Percentiles rank a stretch among this genome's conserved stretches.
phyloP scores from a whole-genome alignment of 768 basidiomycete genomes.

The Coprinopsis sp. region DNA sequence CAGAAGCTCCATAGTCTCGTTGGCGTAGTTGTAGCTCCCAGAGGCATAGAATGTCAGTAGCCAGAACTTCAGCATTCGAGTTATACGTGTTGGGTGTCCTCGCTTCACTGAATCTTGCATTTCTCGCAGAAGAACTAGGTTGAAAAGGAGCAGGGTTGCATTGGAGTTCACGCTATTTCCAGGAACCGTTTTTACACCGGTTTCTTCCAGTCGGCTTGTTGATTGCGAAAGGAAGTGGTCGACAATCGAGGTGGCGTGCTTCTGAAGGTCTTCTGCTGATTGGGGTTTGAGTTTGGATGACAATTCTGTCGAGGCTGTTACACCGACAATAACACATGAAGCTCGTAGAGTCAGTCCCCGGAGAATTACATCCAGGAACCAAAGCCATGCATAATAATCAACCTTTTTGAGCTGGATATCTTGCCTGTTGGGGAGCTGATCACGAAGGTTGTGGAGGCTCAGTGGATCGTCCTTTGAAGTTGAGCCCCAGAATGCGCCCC shows the following conservation, averaged over 20 bases:
- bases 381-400: slow-evolving; percentile 17
- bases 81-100: slow-evolving; percentile 16
- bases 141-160: slow-evolving; percentile 11
- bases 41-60: slow-evolving; percentile 17
- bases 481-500: slow-evolving; percentile 8
- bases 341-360: neutral
- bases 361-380: slow-evolving; percentile 14
- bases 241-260: neutral
- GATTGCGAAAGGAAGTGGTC: slow-evolving; percentile 3
- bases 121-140: slow-evolving; percentile 16
- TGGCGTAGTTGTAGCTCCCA: slow-evolving; percentile 21
- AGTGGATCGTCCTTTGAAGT: slow-evolving; percentile 6
- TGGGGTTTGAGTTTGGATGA: neutral
- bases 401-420: slow-evolving; percentile 12
- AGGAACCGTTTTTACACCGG: slow-evolving; percentile 1
- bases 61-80: slow-evolving; percentile 17
- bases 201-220: slow-evolving; percentile 3
- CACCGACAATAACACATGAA: neutral
- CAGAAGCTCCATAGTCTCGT: slow-evolving; percentile 21
- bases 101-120: slow-evolving; percentile 18
- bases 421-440: slow-evolving; percentile 6
- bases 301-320: neutral
- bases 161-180: slow-evolving; percentile 4
- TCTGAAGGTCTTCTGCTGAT: neutral
- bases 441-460: slow-evolving; percentile 8